Base-by-base conservation (phyloP, 2,329 filamentous ascomycete genomes). In the Biscogniauxia marginata region DNA sequence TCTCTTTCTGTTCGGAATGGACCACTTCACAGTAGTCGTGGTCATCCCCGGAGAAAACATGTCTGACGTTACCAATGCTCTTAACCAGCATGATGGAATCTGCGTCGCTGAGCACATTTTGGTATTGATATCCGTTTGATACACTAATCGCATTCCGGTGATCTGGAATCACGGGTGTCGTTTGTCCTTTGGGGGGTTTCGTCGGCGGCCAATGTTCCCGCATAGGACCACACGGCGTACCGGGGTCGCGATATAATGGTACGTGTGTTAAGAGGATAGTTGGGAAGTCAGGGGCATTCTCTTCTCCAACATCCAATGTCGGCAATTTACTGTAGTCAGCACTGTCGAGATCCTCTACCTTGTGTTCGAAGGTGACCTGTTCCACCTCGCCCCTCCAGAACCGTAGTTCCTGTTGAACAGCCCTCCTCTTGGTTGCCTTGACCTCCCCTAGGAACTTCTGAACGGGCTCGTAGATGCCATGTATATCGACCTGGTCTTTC, bases 21-120 rank as follows among this genome's bases (percentile, higher is more conserved):
- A 87, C 81, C 6, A 98, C 77, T 67, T 96, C 93, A 75, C 95
- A 99, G 75, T 98, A 97, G 75, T 99, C 95, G 75, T 99, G 95
- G 69, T 99, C 95, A 66, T 99, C 95, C 9, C 95, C 95, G 0
- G 92, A 96, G 70, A 98, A 99, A 46, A 93, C 89, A 62, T 95
- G 89, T 3, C 85, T 81, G 11, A 98, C 84, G 59, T 95, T 90
- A 30, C 91, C 92, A 30, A 96, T 80, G 61, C 87, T 90, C 57
- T 87, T 82, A 45, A 96, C 77, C 39, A 99, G 78, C 51, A 87
- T 85, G 47, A 85, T 80, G 0, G 93, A 95, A 63, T 97, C 85
- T 2, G 84, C 80, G 50, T 88, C 84, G 50, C 83, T 89, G 22
- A 99, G 83, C 2, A 97, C 93, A 66, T 97, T 99, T 71, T 98